phyloP scores from a whole-genome alignment of 163 green algal species.

The Scenedesmus sp. region DNA sequence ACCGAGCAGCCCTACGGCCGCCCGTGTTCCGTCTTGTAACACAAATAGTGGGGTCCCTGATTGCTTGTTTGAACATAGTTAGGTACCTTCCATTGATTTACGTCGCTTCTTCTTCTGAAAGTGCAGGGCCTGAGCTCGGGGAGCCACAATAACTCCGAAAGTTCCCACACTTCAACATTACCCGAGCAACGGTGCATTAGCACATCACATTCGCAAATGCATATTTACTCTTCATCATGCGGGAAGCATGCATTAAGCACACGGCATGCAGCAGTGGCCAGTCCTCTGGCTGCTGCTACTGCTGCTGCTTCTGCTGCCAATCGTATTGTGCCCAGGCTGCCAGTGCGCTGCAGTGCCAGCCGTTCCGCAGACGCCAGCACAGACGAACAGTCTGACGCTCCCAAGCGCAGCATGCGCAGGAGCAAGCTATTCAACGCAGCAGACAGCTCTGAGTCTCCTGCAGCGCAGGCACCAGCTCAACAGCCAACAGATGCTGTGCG shows the following conservation, averaged over 20 bases:
- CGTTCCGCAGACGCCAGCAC: not conserved
- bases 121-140: not conserved
- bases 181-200: not conserved
- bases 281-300: not conserved
- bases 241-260: not conserved
- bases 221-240: not conserved
- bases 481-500: not conserved
- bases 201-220: not conserved
- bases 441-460: not conserved
- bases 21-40: not conserved
- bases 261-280: not conserved
- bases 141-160: not conserved
- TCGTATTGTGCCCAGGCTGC: not conserved
- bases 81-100: too few relatives aligned
- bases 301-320: not conserved
- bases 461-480: conserved; percentile 1
- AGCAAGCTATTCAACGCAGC: not conserved
- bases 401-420: not conserved
- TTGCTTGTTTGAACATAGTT: too few relatives aligned
- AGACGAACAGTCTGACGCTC: not conserved
- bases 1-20: not conserved
- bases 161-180: not conserved
- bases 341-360: not conserved
- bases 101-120: not conserved
- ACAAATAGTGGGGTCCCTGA: too few relatives aligned